phyloP scores from a whole-genome alignment of 305 asterid species.

The Plantago rigida region DNA sequence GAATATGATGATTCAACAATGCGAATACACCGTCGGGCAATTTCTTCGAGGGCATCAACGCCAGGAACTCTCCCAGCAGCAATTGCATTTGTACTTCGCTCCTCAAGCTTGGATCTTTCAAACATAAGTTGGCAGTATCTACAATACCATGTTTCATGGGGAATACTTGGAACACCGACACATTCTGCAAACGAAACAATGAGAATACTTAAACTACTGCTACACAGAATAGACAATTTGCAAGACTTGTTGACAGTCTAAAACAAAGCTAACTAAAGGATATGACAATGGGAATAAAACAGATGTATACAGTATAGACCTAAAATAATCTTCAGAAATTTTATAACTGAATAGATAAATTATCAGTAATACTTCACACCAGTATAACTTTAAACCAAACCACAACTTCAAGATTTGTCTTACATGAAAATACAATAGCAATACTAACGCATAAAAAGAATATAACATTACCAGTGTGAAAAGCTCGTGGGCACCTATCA shows the following conservation, averaged over 20 bases:
- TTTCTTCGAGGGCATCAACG: constrained; percentile 57
- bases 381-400: too few relatives aligned
- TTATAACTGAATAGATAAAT: too few relatives aligned
- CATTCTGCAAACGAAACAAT: constrained; percentile 48
- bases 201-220: constrained; percentile 12
- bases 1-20: constrained; percentile 44
- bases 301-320: too few relatives aligned
- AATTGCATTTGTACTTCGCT: constrained; percentile 53
- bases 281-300: too few relatives aligned
- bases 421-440: background rate
- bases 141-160: constrained; percentile 72
- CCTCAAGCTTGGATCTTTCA: constrained; percentile 47
- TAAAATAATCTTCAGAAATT: too few relatives aligned
- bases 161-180: constrained; percentile 42
- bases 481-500: constrained; percentile 83
- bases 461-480: constrained; percentile 53
- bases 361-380: too few relatives aligned
- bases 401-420: too few relatives aligned
- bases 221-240: background rate
- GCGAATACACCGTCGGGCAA: constrained; percentile 60
- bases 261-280: too few relatives aligned
- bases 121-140: constrained; percentile 55
- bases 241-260: background rate
- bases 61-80: constrained; percentile 91
- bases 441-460: constrained; percentile 15